These are phyloP conservation scores for Zasmidium cellare DNA, from an alignment of 2,329 filamentous ascomycete species.

Conservation along the genomic window DNA sequence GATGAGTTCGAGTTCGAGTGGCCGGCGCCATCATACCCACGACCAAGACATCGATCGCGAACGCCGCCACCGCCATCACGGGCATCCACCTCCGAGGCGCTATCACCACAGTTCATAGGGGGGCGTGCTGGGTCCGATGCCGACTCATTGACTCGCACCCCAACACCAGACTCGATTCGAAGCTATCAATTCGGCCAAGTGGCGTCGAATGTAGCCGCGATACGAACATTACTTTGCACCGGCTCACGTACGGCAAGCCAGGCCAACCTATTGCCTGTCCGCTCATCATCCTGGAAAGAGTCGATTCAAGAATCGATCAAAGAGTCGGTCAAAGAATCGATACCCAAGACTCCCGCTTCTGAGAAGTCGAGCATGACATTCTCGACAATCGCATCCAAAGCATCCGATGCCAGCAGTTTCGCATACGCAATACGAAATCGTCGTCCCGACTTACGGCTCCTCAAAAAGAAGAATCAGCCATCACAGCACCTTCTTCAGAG, in stretches of 20 bases:
- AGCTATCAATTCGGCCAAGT: conserved; percentile 15
- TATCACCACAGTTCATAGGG: conserved; percentile 38
- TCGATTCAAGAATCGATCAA: background rate
- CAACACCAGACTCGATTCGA: conserved; percentile 14
- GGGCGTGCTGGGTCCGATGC: conserved; percentile 33
- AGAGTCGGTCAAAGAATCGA: background rate
- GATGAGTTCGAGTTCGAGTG: conserved; percentile 14
- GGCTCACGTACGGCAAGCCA: conserved; percentile 1
- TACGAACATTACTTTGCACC: conserved; percentile 12
- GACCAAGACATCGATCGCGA: conserved; percentile 31
- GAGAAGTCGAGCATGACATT: background rate
- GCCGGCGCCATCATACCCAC: conserved; percentile 20
- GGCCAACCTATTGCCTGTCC: conserved; percentile 4
- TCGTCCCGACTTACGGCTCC: conserved; percentile 25
- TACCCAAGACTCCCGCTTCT: background rate
- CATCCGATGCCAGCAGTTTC: conserved; percentile 30
- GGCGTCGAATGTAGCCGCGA: conserved; percentile 15
- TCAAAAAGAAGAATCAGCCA: conserved; percentile 32
- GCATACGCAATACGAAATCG: conserved; percentile 24
- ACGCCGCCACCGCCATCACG: conserved; percentile 30
- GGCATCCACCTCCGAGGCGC: conserved; percentile 29
- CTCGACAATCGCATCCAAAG: conserved; percentile 12
- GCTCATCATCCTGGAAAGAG: background rate
- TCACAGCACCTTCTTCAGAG: conserved; percentile 25
- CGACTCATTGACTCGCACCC: conserved; percentile 21